Conservation (phyloP, 345 rosid species). For the Sisymbrium altissimum region DNA sequence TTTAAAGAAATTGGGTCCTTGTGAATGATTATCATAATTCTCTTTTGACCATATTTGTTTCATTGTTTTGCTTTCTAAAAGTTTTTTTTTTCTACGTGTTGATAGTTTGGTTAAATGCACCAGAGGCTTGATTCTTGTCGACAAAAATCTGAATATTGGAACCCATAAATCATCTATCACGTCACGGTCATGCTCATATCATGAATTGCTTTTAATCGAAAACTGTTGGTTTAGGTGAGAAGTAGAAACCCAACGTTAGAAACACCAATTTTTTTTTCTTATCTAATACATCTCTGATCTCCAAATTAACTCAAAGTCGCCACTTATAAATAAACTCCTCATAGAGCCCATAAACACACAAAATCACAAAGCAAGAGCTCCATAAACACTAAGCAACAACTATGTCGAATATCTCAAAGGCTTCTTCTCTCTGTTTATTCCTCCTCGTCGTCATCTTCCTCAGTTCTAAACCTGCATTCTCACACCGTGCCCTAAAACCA, state of each 20-base stretch:
- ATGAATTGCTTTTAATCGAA: constrained; percentile 11
- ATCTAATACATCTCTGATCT: constrained; percentile 9
- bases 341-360: neutral
- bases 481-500: constrained; percentile 17
- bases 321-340: constrained; percentile 5
- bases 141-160: neutral
- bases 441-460: constrained; percentile 12
- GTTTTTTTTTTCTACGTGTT: neutral
- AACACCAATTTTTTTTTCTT: neutral
- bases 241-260: constrained; percentile 30
- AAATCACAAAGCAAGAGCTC: constrained; percentile 13
- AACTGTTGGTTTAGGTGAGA: constrained; percentile 24
- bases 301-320: neutral
- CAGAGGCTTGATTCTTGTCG: neutral
- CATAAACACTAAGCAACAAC: constrained; percentile 5
- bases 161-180: neutral
- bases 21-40: neutral
- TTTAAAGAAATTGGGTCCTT: neutral
- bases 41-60: no score
- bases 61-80: neutral
- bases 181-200: constrained; percentile 21
- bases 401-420: constrained; percentile 22
- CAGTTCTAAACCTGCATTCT: constrained; percentile 20
- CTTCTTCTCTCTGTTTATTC: constrained; percentile 24
- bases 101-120: neutral